Evolutionary conservation across 495 filamentous ascomycete species (phyloP).

Genomic region (Glonium stellatum): DNA sequence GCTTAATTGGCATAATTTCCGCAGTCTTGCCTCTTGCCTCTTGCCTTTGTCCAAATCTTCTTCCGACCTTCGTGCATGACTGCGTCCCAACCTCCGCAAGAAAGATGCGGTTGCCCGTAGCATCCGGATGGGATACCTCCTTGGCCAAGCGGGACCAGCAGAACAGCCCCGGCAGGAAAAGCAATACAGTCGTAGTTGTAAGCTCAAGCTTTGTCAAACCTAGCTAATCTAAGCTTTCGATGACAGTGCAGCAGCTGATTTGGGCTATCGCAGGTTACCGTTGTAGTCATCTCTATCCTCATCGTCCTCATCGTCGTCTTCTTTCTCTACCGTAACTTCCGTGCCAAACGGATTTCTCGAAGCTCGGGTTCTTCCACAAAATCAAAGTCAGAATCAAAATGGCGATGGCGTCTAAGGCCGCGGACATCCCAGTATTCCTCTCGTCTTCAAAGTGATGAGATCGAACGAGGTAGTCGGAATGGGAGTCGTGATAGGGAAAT

Average conservation of each 20-base stretch:
- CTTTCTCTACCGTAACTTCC: neutral
- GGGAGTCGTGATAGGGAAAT: conserved; percentile 24
- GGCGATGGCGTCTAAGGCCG: conserved; percentile 18
- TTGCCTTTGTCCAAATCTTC: neutral
- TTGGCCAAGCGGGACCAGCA: neutral
- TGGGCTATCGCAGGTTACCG: neutral
- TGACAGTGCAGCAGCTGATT: neutral
- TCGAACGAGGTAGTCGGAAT: conserved; percentile 6
- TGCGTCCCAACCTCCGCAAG: neutral
- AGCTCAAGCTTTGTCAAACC: neutral
- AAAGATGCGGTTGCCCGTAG: neutral
- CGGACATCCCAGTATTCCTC: conserved; percentile 15
- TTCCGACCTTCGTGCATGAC: neutral
- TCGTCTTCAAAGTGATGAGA: conserved; percentile 18
- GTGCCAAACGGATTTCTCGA: neutral
- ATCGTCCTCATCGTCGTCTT: conserved; percentile 1
- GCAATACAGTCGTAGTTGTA: neutral
- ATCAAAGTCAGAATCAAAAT: conserved; percentile 5
- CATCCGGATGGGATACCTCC: neutral
- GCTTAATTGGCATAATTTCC: neutral
- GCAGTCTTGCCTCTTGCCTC: neutral
- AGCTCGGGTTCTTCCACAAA: conserved; percentile 8
- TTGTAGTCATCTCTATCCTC: neutral
- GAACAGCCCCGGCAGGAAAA: neutral
- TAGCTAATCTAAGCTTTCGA: neutral